phyloP scores from a whole-genome alignment of 192 early-diverging fungal species.

The Pilaira anomala region DNA sequence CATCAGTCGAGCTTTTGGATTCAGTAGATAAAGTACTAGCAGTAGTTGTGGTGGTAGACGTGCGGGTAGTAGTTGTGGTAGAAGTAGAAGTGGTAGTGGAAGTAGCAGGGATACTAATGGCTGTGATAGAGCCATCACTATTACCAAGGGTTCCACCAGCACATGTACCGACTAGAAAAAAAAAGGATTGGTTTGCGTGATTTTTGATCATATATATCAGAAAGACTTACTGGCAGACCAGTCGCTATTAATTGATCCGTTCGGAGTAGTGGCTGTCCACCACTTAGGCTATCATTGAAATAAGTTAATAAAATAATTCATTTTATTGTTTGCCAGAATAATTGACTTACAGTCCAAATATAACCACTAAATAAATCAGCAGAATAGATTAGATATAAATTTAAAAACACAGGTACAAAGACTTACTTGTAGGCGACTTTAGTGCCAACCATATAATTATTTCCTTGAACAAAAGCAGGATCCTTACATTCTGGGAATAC shows the following conservation, averaged over 20 bases:
- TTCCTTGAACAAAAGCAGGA: conserved; percentile 32
- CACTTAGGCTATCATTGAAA: conserved; percentile 31
- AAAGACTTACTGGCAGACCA: conserved; percentile 30
- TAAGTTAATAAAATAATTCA: neutral
- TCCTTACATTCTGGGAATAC: conserved; percentile 33
- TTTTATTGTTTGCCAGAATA: neutral
- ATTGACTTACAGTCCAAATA: conserved; percentile 30
- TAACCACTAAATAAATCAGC: conserved; percentile 7
- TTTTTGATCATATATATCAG: neutral
- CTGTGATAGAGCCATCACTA: conserved; percentile 8
- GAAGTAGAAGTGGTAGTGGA: conserved; percentile 7
- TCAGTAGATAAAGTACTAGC: too few relatives aligned
- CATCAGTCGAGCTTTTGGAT: too few relatives aligned
- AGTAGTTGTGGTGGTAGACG: neutral
- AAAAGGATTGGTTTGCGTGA: too few relatives aligned
- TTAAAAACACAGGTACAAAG: neutral
- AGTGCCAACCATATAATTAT: conserved; percentile 33
- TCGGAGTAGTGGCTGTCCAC: conserved; percentile 32
- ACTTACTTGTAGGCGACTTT: conserved; percentile 43
- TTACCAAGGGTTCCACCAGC: conserved; percentile 20
- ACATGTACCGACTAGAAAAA: conserved; percentile 38
- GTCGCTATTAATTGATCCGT: conserved; percentile 32
- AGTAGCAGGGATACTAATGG: conserved; percentile 18
- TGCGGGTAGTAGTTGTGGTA: conserved; percentile 4
- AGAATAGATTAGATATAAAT: neutral